Conservation (phyloP, 176 grass and related monocot genomes). For the Hordeum vulgare region MorexV3_pseudomolecules_assembly NC_058522.1:71242561-71243060, state of each 20-base stretch:
- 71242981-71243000: background rate
- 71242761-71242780: constrained; percentile 10
- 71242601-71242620: background rate
- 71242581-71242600: background rate
- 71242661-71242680: background rate
- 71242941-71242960: background rate
- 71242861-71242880: background rate
- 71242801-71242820: background rate
- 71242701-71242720: background rate
- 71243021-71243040: background rate
- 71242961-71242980: background rate
- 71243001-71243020: background rate
- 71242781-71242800: background rate
- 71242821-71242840: constrained; percentile 6
- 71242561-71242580: background rate
- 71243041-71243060: background rate
- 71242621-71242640: constrained; percentile 11
- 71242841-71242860: background rate
- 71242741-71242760: background rate
- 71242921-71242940: background rate
- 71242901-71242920: background rate
- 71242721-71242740: background rate
- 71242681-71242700: background rate
- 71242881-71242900: background rate
- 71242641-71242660: background rate